A percentile compares a stretch with the other conserved stretches of the same genome.
phyloP scores from a whole-genome alignment of 1,284 basidiomycete species.

The Agaricales sp. region DNA sequence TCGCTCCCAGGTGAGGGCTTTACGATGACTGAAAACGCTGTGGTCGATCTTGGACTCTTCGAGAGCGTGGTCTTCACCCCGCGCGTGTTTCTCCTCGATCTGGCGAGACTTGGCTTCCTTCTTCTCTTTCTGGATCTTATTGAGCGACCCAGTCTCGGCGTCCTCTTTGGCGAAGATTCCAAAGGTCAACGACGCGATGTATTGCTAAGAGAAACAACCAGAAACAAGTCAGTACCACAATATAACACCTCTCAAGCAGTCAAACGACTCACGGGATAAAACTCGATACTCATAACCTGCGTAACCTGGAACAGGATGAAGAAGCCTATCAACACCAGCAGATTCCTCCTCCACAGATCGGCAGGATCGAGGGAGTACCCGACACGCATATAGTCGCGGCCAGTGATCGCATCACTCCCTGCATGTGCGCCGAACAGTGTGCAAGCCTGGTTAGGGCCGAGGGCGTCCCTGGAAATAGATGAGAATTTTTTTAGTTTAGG shows the following conservation, averaged over 20 bases:
- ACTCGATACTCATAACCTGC: conserved; percentile 53
- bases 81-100: conserved; percentile 9
- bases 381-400: conserved; percentile 48
- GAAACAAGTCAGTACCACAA: conserved; percentile 1
- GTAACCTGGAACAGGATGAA: conserved; percentile 57
- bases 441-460: conserved; percentile 61
- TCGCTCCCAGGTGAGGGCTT: conserved; percentile 61
- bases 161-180: conserved; percentile 67
- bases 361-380: conserved; percentile 38
- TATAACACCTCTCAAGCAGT: background rate
- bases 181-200: conserved; percentile 33
- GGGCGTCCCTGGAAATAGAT: conserved; percentile 21
- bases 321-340: conserved; percentile 50
- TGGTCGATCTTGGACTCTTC: background rate
- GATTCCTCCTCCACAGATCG: conserved; percentile 54
- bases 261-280: conserved; percentile 39
- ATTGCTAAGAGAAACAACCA: conserved; percentile 31
- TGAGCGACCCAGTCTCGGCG: conserved; percentile 56
- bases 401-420: conserved; percentile 38
- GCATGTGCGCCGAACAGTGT: conserved; percentile 49
- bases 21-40: conserved; percentile 23
- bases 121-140: conserved; percentile 46
- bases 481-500: background rate
- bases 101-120: conserved; percentile 20
- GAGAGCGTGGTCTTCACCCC: background rate